Base-by-base conservation (phyloP, 1,139 yeast species). In the Lodderomyces margitis region DNA sequence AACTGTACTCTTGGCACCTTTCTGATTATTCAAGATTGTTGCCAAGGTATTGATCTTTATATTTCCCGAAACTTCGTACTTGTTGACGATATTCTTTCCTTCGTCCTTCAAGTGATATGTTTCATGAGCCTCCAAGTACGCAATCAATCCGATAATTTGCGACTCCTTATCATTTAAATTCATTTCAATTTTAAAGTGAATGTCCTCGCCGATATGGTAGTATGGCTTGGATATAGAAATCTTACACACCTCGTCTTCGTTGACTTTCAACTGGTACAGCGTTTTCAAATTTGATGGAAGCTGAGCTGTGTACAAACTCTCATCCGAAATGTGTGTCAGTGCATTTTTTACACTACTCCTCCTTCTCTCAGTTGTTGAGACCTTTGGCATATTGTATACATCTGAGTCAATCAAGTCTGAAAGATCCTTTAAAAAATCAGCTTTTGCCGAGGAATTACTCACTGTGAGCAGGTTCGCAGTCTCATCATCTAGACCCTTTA, bases 181-280 rank as follows among this genome's bases (percentile, higher is more conserved):
- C 38, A 49, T 54, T 37, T 64, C 59, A 8, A 76, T 52, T 0
- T 61, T 55, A 35, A 75, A 60, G 43, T 66, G 66, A 8, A 78
- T 61, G 43, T 74, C 76, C 30, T 78, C 83, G 1, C 81, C 78
- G 9, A 72, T 49, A 41, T 72, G 74, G 50, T 68, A 78, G 45
- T 70, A 70, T 1, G 76, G 69, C 47, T 74, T 72, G 2, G 71
- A 57, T n/a, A 65, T 42, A 9, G 56, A 54, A 11, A 70, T 55
- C n/a, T 55, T 47, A 47, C 78, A 71, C 21, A 71, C 51, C 19
- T 59, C 57, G 28, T 55, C 51, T 40, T 57, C 56, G 46, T 70
- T 69, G 19, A 68, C 69, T 23, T 66, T 47, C 30, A 72, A 58
- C 45, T 68, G 69, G 51, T 62, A 72, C 42, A 66, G 70, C 12